Evolutionary conservation across 2,329 filamentous ascomycete species (phyloP), one percentile per base, ranked within the genome.

Genomic region (Fusarium tricinctum): DNA sequence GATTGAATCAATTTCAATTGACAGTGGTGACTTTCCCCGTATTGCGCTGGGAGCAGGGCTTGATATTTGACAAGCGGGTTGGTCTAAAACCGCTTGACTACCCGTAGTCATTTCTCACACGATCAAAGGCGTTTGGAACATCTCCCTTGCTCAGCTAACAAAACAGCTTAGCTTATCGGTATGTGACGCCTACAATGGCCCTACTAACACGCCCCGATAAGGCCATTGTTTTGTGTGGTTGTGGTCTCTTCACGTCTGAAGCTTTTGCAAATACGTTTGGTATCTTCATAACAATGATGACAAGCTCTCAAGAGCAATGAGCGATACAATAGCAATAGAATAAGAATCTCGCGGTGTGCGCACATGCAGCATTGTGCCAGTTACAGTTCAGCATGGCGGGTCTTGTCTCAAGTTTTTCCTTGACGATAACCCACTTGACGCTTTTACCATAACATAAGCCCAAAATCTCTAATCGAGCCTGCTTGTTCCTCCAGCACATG

Each of bases 341-440:
- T 26, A 51, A 60, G 57, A 56, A 43, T 38, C 62, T 59, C 49
- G 51, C 63, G 58, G 62, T 63, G 52, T 60, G 70, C 59, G 52
- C 54, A 62, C 56, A 57, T 55, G 54, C 35, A 66, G 51, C 66
- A 72, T 68, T 58, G 56, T 66, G 67, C 63, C 66, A 73, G 66
- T 64, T 58, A 68, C 51, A 65, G 64, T 63, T 43, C 38, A 65
- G 58, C 59, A 66, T 68, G 59, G 66, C 49, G 70, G 66, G 69
- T 66, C 71, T 73, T 58, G 71, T 69, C 71, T 74, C 70, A 72
- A 74, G 68, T 28, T 22, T 32, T 47, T 54, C 46, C 26, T 28
- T 47, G 69, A 63, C 44, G 58, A 63, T 42, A 74, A 39, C 58
- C 72, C 72, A 74, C 62, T 72, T 54, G 53, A 66, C 57, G 51